Evolutionary conservation across 2,329 filamentous ascomycete genomes (phyloP), one percentile per base, ranked within the genome.

Genomic region (Fusarium cyanostomum): DNA sequence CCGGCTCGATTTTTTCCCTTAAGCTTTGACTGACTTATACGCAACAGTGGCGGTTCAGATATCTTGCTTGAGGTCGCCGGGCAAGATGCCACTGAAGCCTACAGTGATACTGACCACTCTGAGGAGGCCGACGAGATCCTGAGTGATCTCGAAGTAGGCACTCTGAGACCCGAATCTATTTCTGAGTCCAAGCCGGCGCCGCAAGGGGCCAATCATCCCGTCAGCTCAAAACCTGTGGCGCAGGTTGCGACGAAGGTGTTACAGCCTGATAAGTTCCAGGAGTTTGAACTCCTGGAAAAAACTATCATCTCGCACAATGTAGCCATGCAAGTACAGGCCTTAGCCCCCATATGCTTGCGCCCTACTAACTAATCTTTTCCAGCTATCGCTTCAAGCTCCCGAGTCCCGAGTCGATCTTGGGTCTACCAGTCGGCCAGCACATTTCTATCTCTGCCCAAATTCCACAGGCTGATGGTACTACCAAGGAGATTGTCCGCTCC

Each of bases 301-400:
- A 97, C 89, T 11, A 86, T 95, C 66, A 89, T 97, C 73, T 96
- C 94, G 27, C 94, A 97, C 86, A 99, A 99, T 84, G 94, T 96
- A 56, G 93, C 94, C 78, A 96, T 98, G 90, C 92, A 79, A 73
- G 85, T 78, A 34, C 8, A 12, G 15, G n/a, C 28, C 8, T 9
- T 95, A 56, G 92, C 94, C 77, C 96, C 97, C 89, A 92, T 79
- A 72, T 84, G 77, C 24, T 30, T 13, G 10, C 3, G 26, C 12
- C 11, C 27, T 6, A 15, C 42, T 42, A 11, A 58, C 11, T 1
- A 3, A 16, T 37, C 18, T 11, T 24, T 41, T 15, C 12, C 58
- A 92, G 89, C 80, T 98, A 97, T 84, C 92, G 94, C 72, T 97
- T 97, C 82, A 84, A 85, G 59, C 91, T 98, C 27, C 94, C 94